Conservation (phyloP, 768 basidiomycete species). For the Austroboletus eburneus region DNA sequence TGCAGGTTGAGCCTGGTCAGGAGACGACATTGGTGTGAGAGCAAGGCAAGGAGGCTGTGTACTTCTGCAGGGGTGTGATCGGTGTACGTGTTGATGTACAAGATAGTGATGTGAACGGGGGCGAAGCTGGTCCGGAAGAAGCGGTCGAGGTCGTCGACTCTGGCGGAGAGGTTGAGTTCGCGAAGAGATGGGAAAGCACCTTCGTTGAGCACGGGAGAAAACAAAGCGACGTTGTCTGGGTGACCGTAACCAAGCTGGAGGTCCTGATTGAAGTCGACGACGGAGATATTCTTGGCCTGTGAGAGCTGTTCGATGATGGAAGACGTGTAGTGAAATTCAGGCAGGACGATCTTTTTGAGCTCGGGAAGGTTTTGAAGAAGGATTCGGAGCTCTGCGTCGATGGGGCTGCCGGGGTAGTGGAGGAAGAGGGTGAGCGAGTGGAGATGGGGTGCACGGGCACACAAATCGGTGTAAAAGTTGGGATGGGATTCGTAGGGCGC, state of each 20-base stretch:
- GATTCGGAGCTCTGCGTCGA: constrained; percentile 38
- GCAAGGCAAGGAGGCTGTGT: constrained; percentile 38
- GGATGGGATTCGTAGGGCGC: constrained; percentile 18
- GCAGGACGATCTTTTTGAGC: constrained; percentile 46
- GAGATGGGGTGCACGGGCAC: constrained; percentile 49
- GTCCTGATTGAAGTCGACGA: constrained; percentile 54
- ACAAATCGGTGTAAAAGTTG: constrained; percentile 36
- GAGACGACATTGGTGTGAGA: constrained; percentile 46
- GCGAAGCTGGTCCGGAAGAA: constrained; percentile 44
- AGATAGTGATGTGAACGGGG: constrained; percentile 45
- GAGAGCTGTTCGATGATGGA: constrained; percentile 45
- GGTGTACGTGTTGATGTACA: constrained; percentile 49
- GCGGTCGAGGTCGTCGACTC: constrained; percentile 40
- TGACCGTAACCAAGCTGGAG: constrained; percentile 45
- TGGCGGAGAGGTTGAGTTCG: constrained; percentile 47
- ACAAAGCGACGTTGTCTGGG: constrained; percentile 39
- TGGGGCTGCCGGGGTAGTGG: constrained; percentile 34
- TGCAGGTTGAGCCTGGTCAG: constrained; percentile 42
- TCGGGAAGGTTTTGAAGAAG: constrained; percentile 40
- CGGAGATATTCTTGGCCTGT: constrained; percentile 36
- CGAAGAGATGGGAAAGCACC: constrained; percentile 51
- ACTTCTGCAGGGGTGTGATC: constrained; percentile 42
- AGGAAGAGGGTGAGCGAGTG: constrained; percentile 45
- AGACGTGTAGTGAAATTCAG: constrained; percentile 49
- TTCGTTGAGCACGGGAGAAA: constrained; percentile 41